Evolutionary conservation across 1,284 basidiomycete genomes (phyloP), one percentile per base, ranked within the genome.

Genomic region (Fistulinella cinereoalba): DNA sequence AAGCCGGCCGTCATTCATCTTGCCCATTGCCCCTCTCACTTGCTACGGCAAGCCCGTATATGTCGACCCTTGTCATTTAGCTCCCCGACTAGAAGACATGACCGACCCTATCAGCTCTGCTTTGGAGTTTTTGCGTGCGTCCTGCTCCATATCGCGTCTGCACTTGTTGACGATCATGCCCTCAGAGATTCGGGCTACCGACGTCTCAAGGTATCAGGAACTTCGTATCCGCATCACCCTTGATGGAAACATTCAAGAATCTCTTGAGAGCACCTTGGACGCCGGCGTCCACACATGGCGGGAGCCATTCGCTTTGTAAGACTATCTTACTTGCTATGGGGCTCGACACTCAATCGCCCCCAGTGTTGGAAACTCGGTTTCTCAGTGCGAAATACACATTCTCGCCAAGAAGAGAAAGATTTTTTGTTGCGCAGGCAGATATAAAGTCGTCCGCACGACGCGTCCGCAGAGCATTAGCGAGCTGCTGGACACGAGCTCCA

Each of bases 1-100:
- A 60, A 62, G 55, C 49, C 53, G 29, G 27, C 47, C 45, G 31
- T 45, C 52, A 56, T 53, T 49, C 52, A 33, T 60, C 61, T 60
- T 65, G 61, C 63, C 60, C 60, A 60, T 58, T 57, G 61, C 60
- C 60, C 63, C 62, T 61, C 57, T 55, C 29, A 54, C 63, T 56
- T 56, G 59, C 52, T 28, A 12, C 49, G 34, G 57, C 57, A 52
- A 56, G 60, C 50, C 29, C 16, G 43, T 65, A 50, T 62, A 57
- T 62, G 61, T 51, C 15, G 41, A 50, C 49, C 27, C 13, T 43
- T 44, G 28, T 41, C 47, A 34, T 50, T 41, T 25, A 49, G 37
- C 29, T 37, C 40, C 49, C 3, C 31, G 3, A 29, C 32, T 40
- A 33, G 38, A 36, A 51, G 18, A 46, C 5, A 62, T 62, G 60